These are phyloP conservation scores for Claviceps lovelessii DNA, from an alignment of 2,329 filamentous ascomycete species.

Conservation along the genomic window DNA sequence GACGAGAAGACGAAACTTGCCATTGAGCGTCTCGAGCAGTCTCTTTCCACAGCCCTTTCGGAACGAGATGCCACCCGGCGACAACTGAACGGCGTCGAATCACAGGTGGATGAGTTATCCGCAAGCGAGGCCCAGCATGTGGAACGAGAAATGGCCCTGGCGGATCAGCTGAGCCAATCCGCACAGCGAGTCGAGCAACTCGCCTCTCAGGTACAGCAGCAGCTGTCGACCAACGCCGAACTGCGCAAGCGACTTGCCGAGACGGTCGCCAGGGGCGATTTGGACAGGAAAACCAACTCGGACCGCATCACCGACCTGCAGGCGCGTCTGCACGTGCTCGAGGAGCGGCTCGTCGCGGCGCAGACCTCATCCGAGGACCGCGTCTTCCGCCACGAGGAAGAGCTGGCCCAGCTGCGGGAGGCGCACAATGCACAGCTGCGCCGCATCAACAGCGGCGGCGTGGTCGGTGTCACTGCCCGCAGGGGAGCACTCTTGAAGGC, in stretches of 20 bases:
- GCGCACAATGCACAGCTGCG: conserved; percentile 63
- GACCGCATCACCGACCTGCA: conserved; percentile 75
- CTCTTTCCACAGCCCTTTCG: conserved; percentile 52
- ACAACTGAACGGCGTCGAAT: conserved; percentile 47
- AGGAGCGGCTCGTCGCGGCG: conserved; percentile 69
- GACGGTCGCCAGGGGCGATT: conserved; percentile 71
- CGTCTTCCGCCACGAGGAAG: conserved; percentile 72
- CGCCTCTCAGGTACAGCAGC: conserved; percentile 62
- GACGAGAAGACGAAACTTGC: conserved; percentile 49
- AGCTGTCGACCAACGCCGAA: conserved; percentile 62
- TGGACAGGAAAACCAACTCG: conserved; percentile 66
- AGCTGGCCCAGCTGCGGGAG: conserved; percentile 61
- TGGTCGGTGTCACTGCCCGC: conserved; percentile 17
- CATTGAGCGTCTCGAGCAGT: conserved; percentile 51
- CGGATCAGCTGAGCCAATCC: conserved; percentile 56
- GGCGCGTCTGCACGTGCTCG: conserved; percentile 61
- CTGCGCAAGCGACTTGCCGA: conserved; percentile 64
- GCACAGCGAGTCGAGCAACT: conserved; percentile 68
- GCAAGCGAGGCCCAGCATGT: conserved; percentile 41
- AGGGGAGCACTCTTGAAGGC: conserved; percentile 24
- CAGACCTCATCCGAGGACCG: conserved; percentile 79
- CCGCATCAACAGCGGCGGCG: conserved; percentile 44
- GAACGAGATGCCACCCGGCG: conserved; percentile 59
- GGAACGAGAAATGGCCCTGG: conserved; percentile 47
- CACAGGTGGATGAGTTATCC: conserved; percentile 45